These are phyloP conservation scores for Adansonia madagascariensis DNA, from an alignment of 441 rosid genomes.

Conservation along the genomic window DNA sequence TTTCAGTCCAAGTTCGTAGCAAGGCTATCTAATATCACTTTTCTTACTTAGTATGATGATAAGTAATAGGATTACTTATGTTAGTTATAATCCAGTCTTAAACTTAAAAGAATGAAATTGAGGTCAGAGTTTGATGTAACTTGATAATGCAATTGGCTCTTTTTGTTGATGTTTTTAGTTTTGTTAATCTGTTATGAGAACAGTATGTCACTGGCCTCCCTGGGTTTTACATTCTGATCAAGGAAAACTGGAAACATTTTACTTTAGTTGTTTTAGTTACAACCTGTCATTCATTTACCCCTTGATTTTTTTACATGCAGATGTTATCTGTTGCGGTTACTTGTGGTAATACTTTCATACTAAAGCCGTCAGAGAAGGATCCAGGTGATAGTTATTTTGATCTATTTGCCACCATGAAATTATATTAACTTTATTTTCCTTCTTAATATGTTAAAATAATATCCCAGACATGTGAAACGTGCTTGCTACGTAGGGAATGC, in stretches of 20 bases:
- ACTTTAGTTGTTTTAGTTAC: constrained; percentile 8
- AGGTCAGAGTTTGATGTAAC: background rate
- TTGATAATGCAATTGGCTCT: constrained; percentile 8
- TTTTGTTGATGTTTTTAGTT: background rate
- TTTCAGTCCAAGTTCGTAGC: background rate
- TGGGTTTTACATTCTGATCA: background rate
- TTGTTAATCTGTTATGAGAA: constrained; percentile 8
- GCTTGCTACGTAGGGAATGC: background rate
- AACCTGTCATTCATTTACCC: background rate
- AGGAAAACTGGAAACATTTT: constrained; percentile 13
- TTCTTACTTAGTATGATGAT: constrained; percentile 17
- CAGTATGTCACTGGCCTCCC: background rate
- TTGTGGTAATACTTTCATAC: constrained; percentile 86
- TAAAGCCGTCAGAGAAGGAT: constrained; percentile 95
- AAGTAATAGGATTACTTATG: constrained; percentile 28
- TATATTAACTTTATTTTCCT: background rate
- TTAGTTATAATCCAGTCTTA: constrained; percentile 27
- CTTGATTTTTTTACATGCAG: constrained; percentile 44
- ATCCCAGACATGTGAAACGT: background rate
- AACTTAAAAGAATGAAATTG: constrained; percentile 4
- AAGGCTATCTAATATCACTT: constrained; percentile 12
- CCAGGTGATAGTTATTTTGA: constrained; percentile 54
- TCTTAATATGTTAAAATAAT: constrained; percentile 10
- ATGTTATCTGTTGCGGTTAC: constrained; percentile 92
- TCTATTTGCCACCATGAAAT: constrained; percentile 2